A percentile compares a stretch with the other conserved stretches of the same genome.
These are phyloP conservation scores for Pseudonectria buxi DNA, from an alignment of 2,329 filamentous ascomycete genomes.

Conservation along the genomic window DNA sequence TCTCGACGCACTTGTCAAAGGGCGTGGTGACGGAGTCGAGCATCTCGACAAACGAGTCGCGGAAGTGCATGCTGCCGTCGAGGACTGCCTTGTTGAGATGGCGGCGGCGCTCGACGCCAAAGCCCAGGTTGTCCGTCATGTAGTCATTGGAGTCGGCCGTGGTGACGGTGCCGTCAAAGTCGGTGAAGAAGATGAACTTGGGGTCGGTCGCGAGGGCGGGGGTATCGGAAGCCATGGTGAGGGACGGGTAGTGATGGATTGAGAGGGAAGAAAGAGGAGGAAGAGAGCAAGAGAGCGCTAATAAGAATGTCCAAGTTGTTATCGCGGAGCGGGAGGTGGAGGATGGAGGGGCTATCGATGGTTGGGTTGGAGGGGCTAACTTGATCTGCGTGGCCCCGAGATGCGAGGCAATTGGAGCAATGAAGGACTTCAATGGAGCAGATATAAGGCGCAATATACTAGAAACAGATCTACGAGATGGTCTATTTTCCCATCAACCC, in stretches of 20 bases:
- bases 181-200: slow-evolving; percentile 95
- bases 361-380: too few relatives aligned
- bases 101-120: slow-evolving; percentile 63
- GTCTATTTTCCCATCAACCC: too few relatives aligned
- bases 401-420: too few relatives aligned
- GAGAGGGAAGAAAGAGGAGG: too few relatives aligned
- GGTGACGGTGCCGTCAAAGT: slow-evolving; percentile 97
- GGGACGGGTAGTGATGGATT: background rate
- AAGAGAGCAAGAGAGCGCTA: too few relatives aligned
- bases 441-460: too few relatives aligned
- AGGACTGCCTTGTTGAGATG: slow-evolving; percentile 74
- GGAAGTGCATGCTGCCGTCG: slow-evolving; percentile 62
- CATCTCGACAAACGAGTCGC: slow-evolving; percentile 86
- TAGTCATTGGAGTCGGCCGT: slow-evolving; percentile 58
- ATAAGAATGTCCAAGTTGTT: too few relatives aligned
- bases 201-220: slow-evolving; percentile 62
- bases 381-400: too few relatives aligned
- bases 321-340: background rate
- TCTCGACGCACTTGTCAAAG: slow-evolving; percentile 73
- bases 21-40: slow-evolving; percentile 78
- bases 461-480: too few relatives aligned
- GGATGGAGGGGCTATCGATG: slow-evolving; percentile 1
- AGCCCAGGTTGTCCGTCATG: slow-evolving; percentile 89
- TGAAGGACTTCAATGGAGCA: too few relatives aligned
- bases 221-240: slow-evolving; percentile 42